These are phyloP conservation scores for Miscanthus lutarioriparius DNA, from an alignment of 176 grass and related monocot genomes.

Conservation along the genomic window DNA sequence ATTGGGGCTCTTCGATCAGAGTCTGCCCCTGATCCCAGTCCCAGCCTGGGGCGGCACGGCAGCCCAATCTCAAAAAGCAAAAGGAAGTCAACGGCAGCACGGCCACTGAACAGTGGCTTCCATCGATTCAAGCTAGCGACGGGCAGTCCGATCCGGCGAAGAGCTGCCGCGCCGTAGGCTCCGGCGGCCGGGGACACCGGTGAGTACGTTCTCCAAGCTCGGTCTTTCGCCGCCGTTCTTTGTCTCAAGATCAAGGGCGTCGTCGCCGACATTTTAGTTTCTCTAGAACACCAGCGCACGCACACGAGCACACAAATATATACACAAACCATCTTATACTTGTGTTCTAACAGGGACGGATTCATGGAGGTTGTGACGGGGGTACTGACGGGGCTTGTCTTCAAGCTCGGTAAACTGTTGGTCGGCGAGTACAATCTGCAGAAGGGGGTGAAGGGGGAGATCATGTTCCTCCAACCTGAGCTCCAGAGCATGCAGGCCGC, in stretches of 20 bases:
- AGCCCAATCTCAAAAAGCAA: background rate
- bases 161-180: background rate
- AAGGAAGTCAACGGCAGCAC: background rate
- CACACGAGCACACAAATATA: no score
- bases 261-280: background rate
- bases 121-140: background rate
- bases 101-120: background rate
- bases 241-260: background rate
- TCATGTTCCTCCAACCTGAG: background rate
- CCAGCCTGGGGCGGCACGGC: no score
- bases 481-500: background rate
- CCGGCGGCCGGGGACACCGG: background rate
- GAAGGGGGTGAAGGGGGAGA: background rate
- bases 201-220: background rate
- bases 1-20: background rate
- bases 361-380: conserved; percentile 10
- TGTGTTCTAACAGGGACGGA: background rate
- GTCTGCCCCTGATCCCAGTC: no score
- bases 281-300: background rate
- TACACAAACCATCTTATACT: background rate
- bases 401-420: background rate
- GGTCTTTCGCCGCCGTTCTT: background rate
- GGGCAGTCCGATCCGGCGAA: background rate
- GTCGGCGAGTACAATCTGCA: background rate
- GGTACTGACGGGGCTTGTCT: background rate